Base-by-base conservation (phyloP, 352 stramenopile species). In the Globisporangium parvum region DNA sequence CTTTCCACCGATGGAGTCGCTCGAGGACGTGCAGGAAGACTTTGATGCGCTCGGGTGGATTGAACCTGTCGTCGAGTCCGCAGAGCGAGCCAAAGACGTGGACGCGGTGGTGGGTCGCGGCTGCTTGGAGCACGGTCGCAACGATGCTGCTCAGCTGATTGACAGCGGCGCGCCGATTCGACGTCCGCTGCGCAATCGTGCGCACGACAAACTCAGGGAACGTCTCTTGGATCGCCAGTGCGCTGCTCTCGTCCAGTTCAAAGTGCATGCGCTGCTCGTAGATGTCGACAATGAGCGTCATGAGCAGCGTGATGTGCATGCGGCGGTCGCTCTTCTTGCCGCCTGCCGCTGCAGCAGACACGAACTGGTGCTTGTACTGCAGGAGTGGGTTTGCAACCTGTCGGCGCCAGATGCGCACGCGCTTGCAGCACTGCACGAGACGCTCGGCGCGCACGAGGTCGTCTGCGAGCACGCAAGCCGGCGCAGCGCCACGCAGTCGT, bases 171-270 rank as follows among this genome's bases (percentile, higher is more conserved):
- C 77, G 75, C 2, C 75, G 76, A 24, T 60, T 82, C 40, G 70
- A 67, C 21, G 77, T 59, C 37, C 70, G 68, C 51, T 81, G 69
- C 15, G 73, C 70, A 45, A 91, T 59, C 52, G 76, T 75, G 47
- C 76, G 78, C 50, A 76, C 67, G n/a, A 85, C 75, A 35, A 79
- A 88, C 62, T 91, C 79, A 0, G 80, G 75, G 28, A 91, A 85
- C 53, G 74, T 80, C 57, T 91, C 77, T 40, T 69, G 67, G 33
- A 84, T 64, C 33, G 59, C 63, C 6, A 17, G 20, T 2, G 12
- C 56, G n/a, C 47, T 47, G 42, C 59, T 55, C 41, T 70, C 64
- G 47, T 85, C 80, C 37, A 67, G 23, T 54, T 81, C 74, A 21
- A 54, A 60, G 20, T 70, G 53, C 44, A 84, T 62, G 3, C 67